A percentile compares a stretch with the other conserved stretches of the same genome.
Conservation (phyloP, 345 rosid species). For the Eucalyptus rudis region DNA sequence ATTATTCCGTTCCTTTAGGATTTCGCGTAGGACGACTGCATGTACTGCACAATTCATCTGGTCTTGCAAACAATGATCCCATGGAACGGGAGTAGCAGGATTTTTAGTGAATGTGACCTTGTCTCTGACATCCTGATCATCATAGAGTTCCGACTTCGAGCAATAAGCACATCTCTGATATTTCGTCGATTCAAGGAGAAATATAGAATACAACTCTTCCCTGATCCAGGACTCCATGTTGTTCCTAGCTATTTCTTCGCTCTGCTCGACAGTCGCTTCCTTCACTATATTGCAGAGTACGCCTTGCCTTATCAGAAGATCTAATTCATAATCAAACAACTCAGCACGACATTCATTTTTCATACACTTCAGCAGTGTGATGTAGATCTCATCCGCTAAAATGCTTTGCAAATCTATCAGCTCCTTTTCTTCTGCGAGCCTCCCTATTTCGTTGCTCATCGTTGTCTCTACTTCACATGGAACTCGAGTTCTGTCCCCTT, state of each 20-base stretch:
- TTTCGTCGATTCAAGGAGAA: background rate
- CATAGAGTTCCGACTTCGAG: background rate
- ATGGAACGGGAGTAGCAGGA: background rate
- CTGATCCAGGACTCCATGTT: background rate
- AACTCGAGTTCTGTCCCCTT: background rate
- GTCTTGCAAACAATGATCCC: background rate
- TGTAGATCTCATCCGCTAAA: constrained; percentile 25
- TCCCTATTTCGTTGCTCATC: background rate
- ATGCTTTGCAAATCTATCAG: constrained; percentile 9
- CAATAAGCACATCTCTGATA: background rate
- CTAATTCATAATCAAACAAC: background rate
- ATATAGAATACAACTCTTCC: background rate
- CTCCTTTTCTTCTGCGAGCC: constrained; percentile 24
- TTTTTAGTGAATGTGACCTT: background rate
- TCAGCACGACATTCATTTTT: background rate
- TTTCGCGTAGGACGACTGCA: background rate
- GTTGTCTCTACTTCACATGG: background rate
- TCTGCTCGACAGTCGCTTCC: constrained; percentile 3
- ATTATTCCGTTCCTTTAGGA: constrained; percentile 7
- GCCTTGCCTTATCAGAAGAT: constrained; percentile 7
- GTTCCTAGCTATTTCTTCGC: constrained; percentile 1
- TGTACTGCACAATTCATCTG: background rate
- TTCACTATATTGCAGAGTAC: background rate
- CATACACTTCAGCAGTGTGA: constrained; percentile 18
- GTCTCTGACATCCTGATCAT: background rate